Percentiles rank a stretch among this genome's conserved stretches.
Conservation (phyloP, 371 early-diverging fungal genomes). For the Rhizopus stolonifer region DNA sequence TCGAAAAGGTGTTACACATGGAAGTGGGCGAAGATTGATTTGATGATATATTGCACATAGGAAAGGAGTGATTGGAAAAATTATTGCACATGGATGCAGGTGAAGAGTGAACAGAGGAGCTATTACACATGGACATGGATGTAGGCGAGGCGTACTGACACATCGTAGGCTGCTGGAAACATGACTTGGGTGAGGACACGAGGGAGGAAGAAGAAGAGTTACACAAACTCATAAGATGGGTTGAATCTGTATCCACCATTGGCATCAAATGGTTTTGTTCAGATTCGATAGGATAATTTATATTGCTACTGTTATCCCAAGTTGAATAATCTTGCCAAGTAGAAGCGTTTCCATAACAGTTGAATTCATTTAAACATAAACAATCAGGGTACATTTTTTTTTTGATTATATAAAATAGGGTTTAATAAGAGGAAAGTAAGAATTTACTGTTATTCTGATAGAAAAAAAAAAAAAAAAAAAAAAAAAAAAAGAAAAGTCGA, state of each 20-base stretch:
- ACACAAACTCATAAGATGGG: background rate
- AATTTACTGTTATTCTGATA: no score
- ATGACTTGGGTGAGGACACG: background rate
- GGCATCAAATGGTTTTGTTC: background rate
- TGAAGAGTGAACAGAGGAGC: no score
- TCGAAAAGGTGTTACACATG: background rate
- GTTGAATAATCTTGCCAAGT: background rate
- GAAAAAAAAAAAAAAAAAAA: background rate
- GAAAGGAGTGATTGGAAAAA: no score
- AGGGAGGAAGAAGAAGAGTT: constrained; percentile 1
- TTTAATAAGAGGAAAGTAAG: background rate
- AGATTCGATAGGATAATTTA: background rate
- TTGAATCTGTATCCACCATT: background rate
- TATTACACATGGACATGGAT: no score
- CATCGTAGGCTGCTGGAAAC: background rate
- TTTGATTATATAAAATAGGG: background rate
- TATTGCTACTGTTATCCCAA: background rate
- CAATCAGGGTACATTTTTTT: background rate
- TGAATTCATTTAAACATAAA: constrained; percentile 1
- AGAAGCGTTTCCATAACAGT: background rate
- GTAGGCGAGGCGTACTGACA: no score
- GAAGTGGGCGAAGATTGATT: background rate
- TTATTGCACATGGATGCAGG: no score
- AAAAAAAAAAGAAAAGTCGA: background rate
- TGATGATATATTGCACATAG: background rate